Base-by-base conservation (phyloP, 495 filamentous ascomycete species). In the Hyaloscypha variabilis region DNA sequence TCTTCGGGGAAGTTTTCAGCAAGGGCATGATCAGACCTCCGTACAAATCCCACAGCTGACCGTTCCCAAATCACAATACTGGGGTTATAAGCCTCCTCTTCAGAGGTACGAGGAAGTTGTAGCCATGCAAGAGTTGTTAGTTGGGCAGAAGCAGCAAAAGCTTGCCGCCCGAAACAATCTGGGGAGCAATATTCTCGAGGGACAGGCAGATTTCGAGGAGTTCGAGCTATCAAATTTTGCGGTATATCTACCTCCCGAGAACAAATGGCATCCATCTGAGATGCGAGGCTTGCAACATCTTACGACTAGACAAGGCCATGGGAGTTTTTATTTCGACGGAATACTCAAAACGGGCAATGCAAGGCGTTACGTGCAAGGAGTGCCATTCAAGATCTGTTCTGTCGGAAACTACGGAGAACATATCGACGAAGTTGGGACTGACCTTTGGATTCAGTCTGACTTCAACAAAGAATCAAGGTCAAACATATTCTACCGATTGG, bases 391-490 rank as follows among this genome's bases (percentile, higher is more conserved):
- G 1, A 75, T 78, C 26, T 73, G 90, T 13, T 86, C 88, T 0
- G 82, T 92, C 36, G 90, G 87, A 26, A 87, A 87, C 61, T 92
- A 92, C 75, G 84, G 82, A 3, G 68, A 77, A 21, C 60, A 72
- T 0, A 60, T 74, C n/a, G 72, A 81, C 54, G 77, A 77, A 3
- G 83, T 87, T 60, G 75, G 69, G 24, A 78, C 74, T 11, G 76
- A 84, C 30, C 81, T 91, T 24, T 91, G 86, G 83, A 83, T 92
- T 30, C 82, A 86, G 51, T 87, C 87, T 0, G 72, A 78, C 17
- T 53, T 73, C 0, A 71, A 72, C 1, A 65, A 67, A 21, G 65
- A 53, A 8, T 66, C 63, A 1, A 72, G 82, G 28, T 71, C 64
- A 0, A 72, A 82, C 30, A 72, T 90, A 6, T 92, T 89, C 77